phyloP scores from a whole-genome alignment of 202 grass and related monocot species.

The Hordeum pubiflorum region DNA sequence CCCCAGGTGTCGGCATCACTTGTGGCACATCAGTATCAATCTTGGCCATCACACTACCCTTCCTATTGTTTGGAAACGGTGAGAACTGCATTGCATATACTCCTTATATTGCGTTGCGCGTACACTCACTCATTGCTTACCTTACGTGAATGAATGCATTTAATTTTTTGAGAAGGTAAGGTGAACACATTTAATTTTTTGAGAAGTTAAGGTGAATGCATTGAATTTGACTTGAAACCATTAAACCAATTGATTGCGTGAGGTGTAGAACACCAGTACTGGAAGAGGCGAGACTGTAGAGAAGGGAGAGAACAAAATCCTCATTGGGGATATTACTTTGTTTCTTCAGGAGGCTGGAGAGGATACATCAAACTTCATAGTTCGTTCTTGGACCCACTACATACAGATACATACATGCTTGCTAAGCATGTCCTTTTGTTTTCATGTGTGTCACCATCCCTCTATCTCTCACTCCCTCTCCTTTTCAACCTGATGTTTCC shows the following conservation, averaged over 20 bases:
- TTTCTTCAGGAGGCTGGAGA: slow-evolving; percentile 26
- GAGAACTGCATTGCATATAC: background rate
- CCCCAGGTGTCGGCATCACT: slow-evolving; percentile 55
- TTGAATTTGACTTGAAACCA: slow-evolving; percentile 6
- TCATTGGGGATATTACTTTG: slow-evolving; percentile 38
- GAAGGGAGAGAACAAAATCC: slow-evolving; percentile 32
- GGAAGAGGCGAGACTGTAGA: background rate
- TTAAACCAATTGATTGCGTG: slow-evolving; percentile 3
- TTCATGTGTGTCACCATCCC: slow-evolving; percentile 36
- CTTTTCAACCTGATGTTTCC: slow-evolving; percentile 59
- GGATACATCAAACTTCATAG: slow-evolving; percentile 41
- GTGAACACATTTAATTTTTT: slow-evolving; percentile 7
- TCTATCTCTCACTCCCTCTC: background rate
- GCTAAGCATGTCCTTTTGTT: slow-evolving; percentile 35
- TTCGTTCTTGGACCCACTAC: slow-evolving; percentile 38
- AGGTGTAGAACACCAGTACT: background rate
- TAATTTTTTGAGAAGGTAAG: background rate
- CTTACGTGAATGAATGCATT: background rate
- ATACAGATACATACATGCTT: slow-evolving; percentile 21
- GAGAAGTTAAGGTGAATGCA: background rate
- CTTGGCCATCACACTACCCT: background rate
- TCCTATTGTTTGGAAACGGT: background rate
- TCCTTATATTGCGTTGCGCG: slow-evolving; percentile 7
- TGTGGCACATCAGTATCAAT: slow-evolving; percentile 28
- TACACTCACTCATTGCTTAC: slow-evolving; percentile 1